phyloP scores from a whole-genome alignment of 345 rosid species.

The Bruguiera parviflora region DNA sequence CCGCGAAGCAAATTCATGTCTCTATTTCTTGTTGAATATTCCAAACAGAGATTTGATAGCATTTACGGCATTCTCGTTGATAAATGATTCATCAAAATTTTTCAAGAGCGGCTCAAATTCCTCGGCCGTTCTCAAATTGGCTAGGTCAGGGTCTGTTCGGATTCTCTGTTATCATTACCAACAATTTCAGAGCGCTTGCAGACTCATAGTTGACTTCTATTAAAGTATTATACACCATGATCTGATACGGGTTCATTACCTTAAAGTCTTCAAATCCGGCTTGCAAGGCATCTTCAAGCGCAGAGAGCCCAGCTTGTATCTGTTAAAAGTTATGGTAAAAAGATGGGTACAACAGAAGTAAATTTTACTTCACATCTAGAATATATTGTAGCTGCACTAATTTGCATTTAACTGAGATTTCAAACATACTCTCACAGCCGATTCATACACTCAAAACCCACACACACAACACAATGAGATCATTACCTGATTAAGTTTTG shows the following conservation, averaged over 20 bases:
- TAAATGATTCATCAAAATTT: slow-evolving; percentile 88
- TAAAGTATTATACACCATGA: not conserved
- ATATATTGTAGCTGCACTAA: too few species aligned
- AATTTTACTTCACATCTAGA: too few species aligned
- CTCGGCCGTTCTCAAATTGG: slow-evolving; percentile 49
- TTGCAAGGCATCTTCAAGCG: slow-evolving; percentile 82
- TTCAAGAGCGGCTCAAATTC: slow-evolving; percentile 69
- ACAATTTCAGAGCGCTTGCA: slow-evolving; percentile 10
- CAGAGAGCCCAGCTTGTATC: slow-evolving; percentile 86
- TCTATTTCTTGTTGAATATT: slow-evolving; percentile 60
- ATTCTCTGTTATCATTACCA: slow-evolving; percentile 55
- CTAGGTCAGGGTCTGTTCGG: slow-evolving; percentile 82
- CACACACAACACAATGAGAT: not conserved
- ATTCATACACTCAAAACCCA: not conserved
- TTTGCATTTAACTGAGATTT: not conserved
- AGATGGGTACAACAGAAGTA: too few species aligned
- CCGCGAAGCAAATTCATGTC: slow-evolving; percentile 8
- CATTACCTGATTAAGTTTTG: slow-evolving; percentile 81
- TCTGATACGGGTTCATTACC: slow-evolving; percentile 34
- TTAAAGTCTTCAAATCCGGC: slow-evolving; percentile 87
- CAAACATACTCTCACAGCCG: not conserved
- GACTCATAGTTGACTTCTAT: not conserved
- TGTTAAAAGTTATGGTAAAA: slow-evolving; percentile 16
- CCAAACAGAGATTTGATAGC: slow-evolving; percentile 92
- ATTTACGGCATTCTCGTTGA: slow-evolving; percentile 87